Conservation (phyloP, 2,329 filamentous ascomycete genomes). For the Colletotrichum eleusines region DNA sequence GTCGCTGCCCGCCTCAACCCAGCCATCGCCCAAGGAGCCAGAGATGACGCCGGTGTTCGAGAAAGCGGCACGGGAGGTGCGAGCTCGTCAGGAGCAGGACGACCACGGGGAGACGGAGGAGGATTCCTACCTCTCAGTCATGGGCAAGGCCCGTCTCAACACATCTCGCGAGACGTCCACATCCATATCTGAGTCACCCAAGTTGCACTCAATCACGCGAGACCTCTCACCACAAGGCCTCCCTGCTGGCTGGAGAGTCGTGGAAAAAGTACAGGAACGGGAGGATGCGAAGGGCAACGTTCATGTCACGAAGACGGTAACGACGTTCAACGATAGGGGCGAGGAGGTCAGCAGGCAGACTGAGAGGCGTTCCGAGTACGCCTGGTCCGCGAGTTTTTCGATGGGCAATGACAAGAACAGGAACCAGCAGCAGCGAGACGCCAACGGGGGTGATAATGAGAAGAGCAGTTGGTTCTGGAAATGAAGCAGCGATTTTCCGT, state of each 20-base stretch:
- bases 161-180: constrained; percentile 22
- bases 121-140: constrained; percentile 35
- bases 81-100: constrained; percentile 2
- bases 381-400: constrained; percentile 38
- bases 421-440: constrained; percentile 16
- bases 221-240: constrained; percentile 28
- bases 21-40: neutral
- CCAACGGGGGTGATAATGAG: constrained; percentile 14
- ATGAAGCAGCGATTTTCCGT: constrained; percentile 14
- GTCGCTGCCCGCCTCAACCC: neutral
- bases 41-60: neutral
- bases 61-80: neutral
- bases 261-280: constrained; percentile 35
- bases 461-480: constrained; percentile 41
- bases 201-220: constrained; percentile 21
- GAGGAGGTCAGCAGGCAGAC: constrained; percentile 40
- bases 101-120: constrained; percentile 33
- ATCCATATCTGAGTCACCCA: neutral
- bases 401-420: constrained; percentile 16
- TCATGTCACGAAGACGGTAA: constrained; percentile 36
- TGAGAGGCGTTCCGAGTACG: constrained; percentile 35
- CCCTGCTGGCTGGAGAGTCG: constrained; percentile 36
- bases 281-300: constrained; percentile 40
- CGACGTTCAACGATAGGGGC: constrained; percentile 39
- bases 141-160: constrained; percentile 30